Evolutionary conservation across 345 rosid genomes (phyloP).

Genomic region (Dipteronia sinensis): DNA sequence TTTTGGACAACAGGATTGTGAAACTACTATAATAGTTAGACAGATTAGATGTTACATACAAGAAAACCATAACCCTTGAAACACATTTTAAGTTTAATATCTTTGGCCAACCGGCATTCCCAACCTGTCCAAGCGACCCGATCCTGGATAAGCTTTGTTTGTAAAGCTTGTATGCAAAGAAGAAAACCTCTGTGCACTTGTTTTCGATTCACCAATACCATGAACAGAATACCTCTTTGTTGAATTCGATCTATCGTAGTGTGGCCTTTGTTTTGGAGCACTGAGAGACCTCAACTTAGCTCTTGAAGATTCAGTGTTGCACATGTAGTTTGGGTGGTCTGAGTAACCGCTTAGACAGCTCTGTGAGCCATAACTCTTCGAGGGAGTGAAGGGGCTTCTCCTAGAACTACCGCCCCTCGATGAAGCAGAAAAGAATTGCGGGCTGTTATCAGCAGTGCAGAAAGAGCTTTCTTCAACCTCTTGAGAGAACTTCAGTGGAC

Average conservation of each 20-base stretch:
- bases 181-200: slow-evolving; percentile 49
- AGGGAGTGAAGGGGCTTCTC: slow-evolving; percentile 68
- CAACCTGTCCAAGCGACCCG: slow-evolving; percentile 82
- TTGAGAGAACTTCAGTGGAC: slow-evolving; percentile 44
- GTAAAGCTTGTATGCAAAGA: slow-evolving; percentile 56
- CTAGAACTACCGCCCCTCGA: slow-evolving; percentile 55
- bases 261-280: slow-evolving; percentile 83
- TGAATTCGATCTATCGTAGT: slow-evolving; percentile 69
- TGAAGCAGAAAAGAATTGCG: slow-evolving; percentile 67
- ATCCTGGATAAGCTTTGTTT: slow-evolving; percentile 89
- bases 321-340: slow-evolving; percentile 86
- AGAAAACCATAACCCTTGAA: neutral
- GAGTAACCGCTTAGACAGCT: slow-evolving; percentile 55
- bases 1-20: neutral
- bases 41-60: neutral
- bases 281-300: slow-evolving; percentile 80
- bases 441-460: slow-evolving; percentile 76
- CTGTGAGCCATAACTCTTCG: slow-evolving; percentile 58
- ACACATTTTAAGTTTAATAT: slow-evolving; percentile 31
- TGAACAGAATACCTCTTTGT: slow-evolving; percentile 55
- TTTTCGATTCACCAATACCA: slow-evolving; percentile 46
- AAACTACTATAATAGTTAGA: slow-evolving; percentile 9
- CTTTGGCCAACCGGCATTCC: slow-evolving; percentile 73
- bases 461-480: slow-evolving; percentile 48
- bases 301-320: slow-evolving; percentile 80